These are phyloP conservation scores for Thalassiosira hispida DNA, from an alignment of 352 stramenopile species.

Conservation along the genomic window DNA sequence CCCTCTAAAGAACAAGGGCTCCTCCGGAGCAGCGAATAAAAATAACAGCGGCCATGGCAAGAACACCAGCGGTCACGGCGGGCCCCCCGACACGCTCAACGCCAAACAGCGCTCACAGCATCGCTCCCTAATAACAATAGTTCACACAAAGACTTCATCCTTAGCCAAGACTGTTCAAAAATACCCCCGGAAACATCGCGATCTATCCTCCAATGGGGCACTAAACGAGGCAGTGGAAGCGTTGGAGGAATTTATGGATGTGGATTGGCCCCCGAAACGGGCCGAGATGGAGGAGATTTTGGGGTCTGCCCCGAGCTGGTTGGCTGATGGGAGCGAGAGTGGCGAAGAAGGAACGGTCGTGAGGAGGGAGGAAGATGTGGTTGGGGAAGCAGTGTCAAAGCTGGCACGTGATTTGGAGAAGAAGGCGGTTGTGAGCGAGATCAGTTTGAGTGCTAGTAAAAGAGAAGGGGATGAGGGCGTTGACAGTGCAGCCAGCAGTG, in stretches of 20 bases:
- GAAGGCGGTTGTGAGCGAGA: conserved; percentile 4
- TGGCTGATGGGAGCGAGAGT: conserved; percentile 19
- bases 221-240: conserved; percentile 67
- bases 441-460: neutral
- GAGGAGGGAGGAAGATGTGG: conserved; percentile 6
- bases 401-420: conserved; percentile 20
- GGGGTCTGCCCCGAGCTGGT: conserved; percentile 38
- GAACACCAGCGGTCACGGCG: too few relatives aligned
- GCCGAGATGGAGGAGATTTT: conserved; percentile 30
- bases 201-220: conserved; percentile 30
- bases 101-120: conserved; percentile 37
- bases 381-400: conserved; percentile 20
- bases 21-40: too few relatives aligned
- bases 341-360: conserved; percentile 11
- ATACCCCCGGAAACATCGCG: conserved; percentile 56
- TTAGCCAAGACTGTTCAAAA: conserved; percentile 54
- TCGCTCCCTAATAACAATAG: conserved; percentile 42
- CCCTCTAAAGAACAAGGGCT: too few relatives aligned
- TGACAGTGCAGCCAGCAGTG: neutral
- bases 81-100: neutral
- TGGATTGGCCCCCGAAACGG: conserved; percentile 68
- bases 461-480: neutral
- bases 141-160: conserved; percentile 49
- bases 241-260: conserved; percentile 71
- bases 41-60: too few relatives aligned